A percentile compares a stretch with the other conserved stretches of the same genome.
Conservation (phyloP, 768 basidiomycete genomes). For the Russula abietina region DNA sequence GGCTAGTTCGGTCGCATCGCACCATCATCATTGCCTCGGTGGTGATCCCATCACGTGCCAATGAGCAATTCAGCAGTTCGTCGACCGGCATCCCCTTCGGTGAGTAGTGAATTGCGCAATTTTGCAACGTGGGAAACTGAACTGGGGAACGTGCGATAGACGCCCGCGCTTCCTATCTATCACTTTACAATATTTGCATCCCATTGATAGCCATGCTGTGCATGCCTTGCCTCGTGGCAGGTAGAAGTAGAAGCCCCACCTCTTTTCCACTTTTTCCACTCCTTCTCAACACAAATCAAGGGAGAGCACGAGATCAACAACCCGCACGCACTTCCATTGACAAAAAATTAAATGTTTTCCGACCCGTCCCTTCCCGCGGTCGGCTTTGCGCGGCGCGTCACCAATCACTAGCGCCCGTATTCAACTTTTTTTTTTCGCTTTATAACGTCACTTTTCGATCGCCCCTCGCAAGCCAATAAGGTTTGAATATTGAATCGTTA, state of each 20-base stretch:
- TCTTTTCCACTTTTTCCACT: not conserved
- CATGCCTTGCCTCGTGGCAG: constrained; percentile 3
- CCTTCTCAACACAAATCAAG: not conserved
- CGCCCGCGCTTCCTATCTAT: not conserved
- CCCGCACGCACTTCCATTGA: too few species aligned
- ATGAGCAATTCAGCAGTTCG: too few species aligned
- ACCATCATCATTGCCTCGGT: too few species aligned
- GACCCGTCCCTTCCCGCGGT: not conserved
- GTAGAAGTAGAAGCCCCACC: constrained; percentile 6
- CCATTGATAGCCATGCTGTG: not conserved
- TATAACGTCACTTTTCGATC: not conserved
- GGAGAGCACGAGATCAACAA: not conserved
- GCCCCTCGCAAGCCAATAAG: not conserved
- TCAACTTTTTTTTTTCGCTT: not conserved
- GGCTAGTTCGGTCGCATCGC: too few species aligned
- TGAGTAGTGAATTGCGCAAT: not conserved
- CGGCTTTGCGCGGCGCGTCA: not conserved
- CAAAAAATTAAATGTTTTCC: not conserved
- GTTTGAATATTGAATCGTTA: not conserved
- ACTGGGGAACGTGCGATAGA: too few species aligned
- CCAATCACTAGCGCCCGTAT: not conserved
- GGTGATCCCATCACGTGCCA: too few species aligned
- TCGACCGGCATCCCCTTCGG: not conserved
- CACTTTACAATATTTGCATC: not conserved
- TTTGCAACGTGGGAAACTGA: constrained; percentile 1